phyloP scores from a whole-genome alignment of 176 grass and related monocot species.

The Cocos nucifera region DNA sequence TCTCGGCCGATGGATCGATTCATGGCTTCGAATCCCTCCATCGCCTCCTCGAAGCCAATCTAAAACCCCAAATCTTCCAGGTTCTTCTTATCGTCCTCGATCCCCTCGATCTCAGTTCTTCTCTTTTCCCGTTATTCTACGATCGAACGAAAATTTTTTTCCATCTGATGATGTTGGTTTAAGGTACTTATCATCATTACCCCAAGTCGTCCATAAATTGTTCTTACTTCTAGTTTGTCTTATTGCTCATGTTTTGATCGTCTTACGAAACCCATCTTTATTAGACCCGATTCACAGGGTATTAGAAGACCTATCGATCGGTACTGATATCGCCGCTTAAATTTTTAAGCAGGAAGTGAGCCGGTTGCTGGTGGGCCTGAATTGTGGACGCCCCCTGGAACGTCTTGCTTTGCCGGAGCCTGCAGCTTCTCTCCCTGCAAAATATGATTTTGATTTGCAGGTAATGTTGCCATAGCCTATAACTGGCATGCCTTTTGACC shows the following conservation, averaged over 20 bases:
- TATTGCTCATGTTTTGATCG: too few species aligned
- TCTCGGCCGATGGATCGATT: slow-evolving; percentile 31
- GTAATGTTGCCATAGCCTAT: slow-evolving; percentile 12
- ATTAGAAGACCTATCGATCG: too few species aligned
- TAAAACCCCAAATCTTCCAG: slow-evolving; percentile 78
- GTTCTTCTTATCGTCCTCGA: slow-evolving; percentile 14
- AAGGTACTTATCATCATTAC: too few species aligned
- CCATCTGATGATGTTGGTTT: too few species aligned
- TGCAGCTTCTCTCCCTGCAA: slow-evolving; percentile 29
- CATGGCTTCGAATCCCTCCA: slow-evolving; percentile 80
- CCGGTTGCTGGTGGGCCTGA: slow-evolving; percentile 64
- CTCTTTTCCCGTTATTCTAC: slow-evolving; percentile 3
- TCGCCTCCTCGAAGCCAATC: slow-evolving; percentile 72
- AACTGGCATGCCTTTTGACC: too few species aligned
- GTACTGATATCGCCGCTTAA: too few species aligned
- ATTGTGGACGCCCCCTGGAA: slow-evolving; percentile 55
- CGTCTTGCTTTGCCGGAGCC: slow-evolving; percentile 35
- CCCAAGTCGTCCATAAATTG: too few species aligned
- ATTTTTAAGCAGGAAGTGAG: slow-evolving; percentile 57
- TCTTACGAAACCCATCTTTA: too few species aligned
- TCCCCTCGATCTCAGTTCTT: background rate
- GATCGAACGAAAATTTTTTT: too few species aligned
- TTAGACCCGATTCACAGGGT: too few species aligned
- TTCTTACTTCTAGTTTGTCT: too few species aligned
- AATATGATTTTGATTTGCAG: slow-evolving; percentile 76